Base-by-base conservation (phyloP, 176 grass and related monocot species). In the Aegilops longissima region DNA sequence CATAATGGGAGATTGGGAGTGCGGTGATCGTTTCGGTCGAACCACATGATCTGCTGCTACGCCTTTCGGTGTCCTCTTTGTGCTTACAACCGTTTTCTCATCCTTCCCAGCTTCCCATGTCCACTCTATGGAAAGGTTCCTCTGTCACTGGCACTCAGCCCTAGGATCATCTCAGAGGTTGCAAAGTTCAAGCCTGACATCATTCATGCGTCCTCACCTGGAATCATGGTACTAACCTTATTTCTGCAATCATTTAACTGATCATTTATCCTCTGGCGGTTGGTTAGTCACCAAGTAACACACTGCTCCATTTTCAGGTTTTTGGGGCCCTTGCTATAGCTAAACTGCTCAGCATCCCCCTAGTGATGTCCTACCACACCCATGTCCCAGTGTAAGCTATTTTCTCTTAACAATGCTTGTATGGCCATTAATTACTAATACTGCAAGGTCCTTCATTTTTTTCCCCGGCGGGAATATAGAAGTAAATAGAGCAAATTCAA, bases 131-230 rank as follows among this genome's bases (percentile, higher is more conserved):
- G 93, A 81, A 98, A 98, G 38, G 96, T 98, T 18, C 96, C 96
- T 25, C 92, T 98, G 33, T 98, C 96, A 1, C 80, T 96, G 52
- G 96, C 96, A 21, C 90, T 98, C 21, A 98, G 96, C 66, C 96
- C 96, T 66, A 95, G 96, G 83, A 98, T 98, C 38, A 98, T 98
- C 74, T 85, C 82, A 0, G 96, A 96, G 90, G 88, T 98, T 68
- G 96, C 96, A 24, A 96, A 69, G 85, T 98, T 98, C 77, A 98
- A 98, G 80, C 96, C 96, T 24, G 96, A 98, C 35, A 96, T 98
- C 61, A 98, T 98, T 36, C 96, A 96, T 76, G 96, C 96, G 24
- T 96, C 96, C 74, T 98, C 93, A 38, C 96, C 96, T 68, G 96
- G 96, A 92, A 87, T 98, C n/a, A 98, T 98, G 96, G 96, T 98